Conservation (phyloP, 2,329 filamentous ascomycete genomes). For the Epichloe festucae region DNA sequence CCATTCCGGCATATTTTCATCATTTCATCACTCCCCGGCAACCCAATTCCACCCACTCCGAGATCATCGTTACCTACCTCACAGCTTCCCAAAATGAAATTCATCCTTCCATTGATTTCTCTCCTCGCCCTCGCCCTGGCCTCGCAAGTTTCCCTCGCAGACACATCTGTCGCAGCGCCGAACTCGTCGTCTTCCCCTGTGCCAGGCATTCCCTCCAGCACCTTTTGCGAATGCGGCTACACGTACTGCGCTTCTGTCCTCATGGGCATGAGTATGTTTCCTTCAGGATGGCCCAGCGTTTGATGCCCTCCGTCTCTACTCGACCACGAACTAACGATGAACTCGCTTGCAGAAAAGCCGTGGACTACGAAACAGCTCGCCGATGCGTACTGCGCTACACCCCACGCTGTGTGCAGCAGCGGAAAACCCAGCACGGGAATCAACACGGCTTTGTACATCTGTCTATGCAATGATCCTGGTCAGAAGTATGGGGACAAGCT, state of each 20-base stretch:
- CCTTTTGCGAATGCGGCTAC: conserved; percentile 28
- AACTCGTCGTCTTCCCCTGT: conserved; percentile 1
- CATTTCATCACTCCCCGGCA: no score
- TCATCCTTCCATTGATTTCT: conserved; percentile 6
- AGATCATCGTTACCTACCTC: background rate
- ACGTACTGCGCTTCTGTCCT: conserved; percentile 28
- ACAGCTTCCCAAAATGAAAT: conserved; percentile 13
- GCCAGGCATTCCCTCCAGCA: conserved; percentile 14
- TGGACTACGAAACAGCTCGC: conserved; percentile 21
- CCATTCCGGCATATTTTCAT: background rate
- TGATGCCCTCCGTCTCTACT: no score
- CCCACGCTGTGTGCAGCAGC: conserved; percentile 20
- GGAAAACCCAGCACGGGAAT: conserved; percentile 18
- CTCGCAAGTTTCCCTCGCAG: conserved; percentile 6
- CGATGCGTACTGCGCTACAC: conserved; percentile 24
- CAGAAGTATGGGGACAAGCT: conserved; percentile 21
- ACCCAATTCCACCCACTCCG: background rate
- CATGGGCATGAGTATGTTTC: conserved; percentile 21
- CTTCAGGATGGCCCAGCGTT: background rate
- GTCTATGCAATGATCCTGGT: conserved; percentile 21
- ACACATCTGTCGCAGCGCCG: conserved; percentile 1
- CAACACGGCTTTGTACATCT: conserved; percentile 24
- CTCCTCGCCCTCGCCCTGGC: conserved; percentile 13
- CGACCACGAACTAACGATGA: no score
- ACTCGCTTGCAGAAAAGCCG: conserved; percentile 15